Base-by-base conservation (phyloP, 2,329 filamentous ascomycete genomes). In the Talaromyces rugulosus region DNA sequence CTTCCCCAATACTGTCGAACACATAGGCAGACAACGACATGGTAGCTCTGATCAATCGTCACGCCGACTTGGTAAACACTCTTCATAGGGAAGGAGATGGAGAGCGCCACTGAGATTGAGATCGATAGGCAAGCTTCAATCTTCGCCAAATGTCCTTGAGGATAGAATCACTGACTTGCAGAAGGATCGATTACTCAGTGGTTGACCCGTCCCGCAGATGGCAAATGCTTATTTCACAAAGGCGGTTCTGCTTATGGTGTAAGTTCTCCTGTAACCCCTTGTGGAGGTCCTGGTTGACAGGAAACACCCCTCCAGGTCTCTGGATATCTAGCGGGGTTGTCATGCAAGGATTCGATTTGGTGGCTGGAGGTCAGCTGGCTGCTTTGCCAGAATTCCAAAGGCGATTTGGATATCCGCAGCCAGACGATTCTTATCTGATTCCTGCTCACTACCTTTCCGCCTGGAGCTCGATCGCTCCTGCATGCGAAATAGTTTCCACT, bases 301-400 rank as follows among this genome's bases (percentile, higher is more conserved):
- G 16, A 50, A 9, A 5, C 7, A 14, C 54, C 27, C 23, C 33
- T 42, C 51, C 33, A 71, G 70, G 68, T 31, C 63, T 74, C 34
- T 71, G 65, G 64, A 67, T 67, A 8, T 73, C 72, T 12, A 69
- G 65, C 40, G 72, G 72, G 30, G 64, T 67, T 12, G 64, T 74
- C 28, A 75, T 75, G 72, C 68, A 68, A 50, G 72, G 72, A 16
- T 72, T 67, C 47, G 71, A 73, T 60, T 63, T 66, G 27, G 71
- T 72, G n/a, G 66, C 67, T 33, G 71, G 71, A 28, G 69, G 71
- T 47, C 71, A 74, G 61, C 67, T 74, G 11, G 72, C 71, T 11
- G 67, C 71, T 12, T 57, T 74, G 14, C 69, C 71, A 6, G 69
- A 65, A 55, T 73, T 73, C 54, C 62, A 58, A 34, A 62, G 67